These are phyloP conservation scores for Gynandropsis gynandra DNA, from an alignment of 345 rosid genomes.

Conservation along the genomic window DNA sequence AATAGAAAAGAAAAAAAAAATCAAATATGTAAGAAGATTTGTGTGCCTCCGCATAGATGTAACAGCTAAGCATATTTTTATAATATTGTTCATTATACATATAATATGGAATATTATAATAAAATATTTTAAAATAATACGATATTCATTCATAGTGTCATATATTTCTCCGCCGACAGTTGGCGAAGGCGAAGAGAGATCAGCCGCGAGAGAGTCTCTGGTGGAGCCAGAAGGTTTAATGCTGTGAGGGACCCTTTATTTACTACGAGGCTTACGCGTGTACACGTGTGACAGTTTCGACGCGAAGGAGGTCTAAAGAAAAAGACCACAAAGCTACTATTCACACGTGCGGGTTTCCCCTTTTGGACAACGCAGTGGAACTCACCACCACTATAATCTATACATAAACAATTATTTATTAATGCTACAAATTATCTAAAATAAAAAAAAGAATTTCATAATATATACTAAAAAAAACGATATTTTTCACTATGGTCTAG, in stretches of 20 bases:
- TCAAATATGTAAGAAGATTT: slow-evolving; percentile 18
- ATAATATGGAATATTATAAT: slow-evolving; percentile 2
- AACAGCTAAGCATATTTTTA: slow-evolving; percentile 28
- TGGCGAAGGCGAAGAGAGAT: slow-evolving; percentile 23
- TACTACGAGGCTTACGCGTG: slow-evolving; percentile 21
- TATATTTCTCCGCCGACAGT: slow-evolving; percentile 31
- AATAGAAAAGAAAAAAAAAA: slow-evolving; percentile 14
- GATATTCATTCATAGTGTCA: background rate
- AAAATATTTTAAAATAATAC: background rate
- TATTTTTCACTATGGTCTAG: no score
- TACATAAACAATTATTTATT: no score
- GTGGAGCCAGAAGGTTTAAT: slow-evolving; percentile 22
- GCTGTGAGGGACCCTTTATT: background rate
- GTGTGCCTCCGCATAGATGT: background rate
- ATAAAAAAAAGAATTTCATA: no score
- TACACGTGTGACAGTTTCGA: slow-evolving; percentile 19
- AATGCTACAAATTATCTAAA: no score
- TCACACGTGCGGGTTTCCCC: background rate
- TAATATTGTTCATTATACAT: slow-evolving; percentile 2
- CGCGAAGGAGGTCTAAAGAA: slow-evolving; percentile 10
- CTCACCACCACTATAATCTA: no score
- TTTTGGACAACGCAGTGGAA: no score
- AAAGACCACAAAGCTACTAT: background rate
- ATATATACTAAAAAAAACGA: no score
- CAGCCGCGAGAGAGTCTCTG: slow-evolving; percentile 20